Evolutionary conservation across 352 stramenopile species (phyloP).

Genomic region (Globisporangium uncinulatum): DNA sequence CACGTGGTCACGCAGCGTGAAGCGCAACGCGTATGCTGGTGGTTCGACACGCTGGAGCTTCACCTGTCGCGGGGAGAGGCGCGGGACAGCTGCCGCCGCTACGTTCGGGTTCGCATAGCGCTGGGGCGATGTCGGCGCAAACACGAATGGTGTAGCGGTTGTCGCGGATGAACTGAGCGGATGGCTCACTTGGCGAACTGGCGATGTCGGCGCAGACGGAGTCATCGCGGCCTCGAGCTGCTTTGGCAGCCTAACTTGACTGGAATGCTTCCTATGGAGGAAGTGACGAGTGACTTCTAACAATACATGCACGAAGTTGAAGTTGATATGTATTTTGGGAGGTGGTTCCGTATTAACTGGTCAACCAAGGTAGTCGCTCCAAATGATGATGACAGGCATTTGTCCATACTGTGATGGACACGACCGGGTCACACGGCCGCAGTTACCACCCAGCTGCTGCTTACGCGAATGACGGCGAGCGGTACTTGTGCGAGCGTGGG

Average conservation of each 20-base stretch:
- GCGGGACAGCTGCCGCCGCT: slow-evolving; percentile 1
- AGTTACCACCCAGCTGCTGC: too few species aligned
- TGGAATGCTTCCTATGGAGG: too few species aligned
- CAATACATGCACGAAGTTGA: too few species aligned
- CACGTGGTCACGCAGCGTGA: slow-evolving; percentile 29
- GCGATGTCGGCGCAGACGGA: neutral
- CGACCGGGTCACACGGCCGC: neutral
- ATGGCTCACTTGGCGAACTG: neutral
- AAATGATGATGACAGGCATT: too few species aligned
- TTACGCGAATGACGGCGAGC: slow-evolving; percentile 75
- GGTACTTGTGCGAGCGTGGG: slow-evolving; percentile 51
- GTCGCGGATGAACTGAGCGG: neutral
- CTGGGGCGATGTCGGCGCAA: slow-evolving; percentile 9
- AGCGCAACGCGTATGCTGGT: slow-evolving; percentile 1
- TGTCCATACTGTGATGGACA: too few species aligned
- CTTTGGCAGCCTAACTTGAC: too few species aligned
- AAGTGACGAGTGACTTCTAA: too few species aligned
- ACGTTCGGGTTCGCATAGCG: neutral
- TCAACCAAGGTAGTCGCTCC: too few species aligned
- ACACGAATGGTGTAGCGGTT: neutral
- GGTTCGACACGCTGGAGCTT: slow-evolving; percentile 25
- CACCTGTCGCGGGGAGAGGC: slow-evolving; percentile 22
- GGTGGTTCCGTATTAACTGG: too few species aligned
- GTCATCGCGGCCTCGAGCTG: too few species aligned
- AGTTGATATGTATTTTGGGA: too few species aligned